A percentile compares a stretch with the other conserved stretches of the same genome.
Evolutionary conservation across 2,329 filamentous ascomycete genomes (phyloP).

Genomic region (Plenodomus lindquistii): DNA sequence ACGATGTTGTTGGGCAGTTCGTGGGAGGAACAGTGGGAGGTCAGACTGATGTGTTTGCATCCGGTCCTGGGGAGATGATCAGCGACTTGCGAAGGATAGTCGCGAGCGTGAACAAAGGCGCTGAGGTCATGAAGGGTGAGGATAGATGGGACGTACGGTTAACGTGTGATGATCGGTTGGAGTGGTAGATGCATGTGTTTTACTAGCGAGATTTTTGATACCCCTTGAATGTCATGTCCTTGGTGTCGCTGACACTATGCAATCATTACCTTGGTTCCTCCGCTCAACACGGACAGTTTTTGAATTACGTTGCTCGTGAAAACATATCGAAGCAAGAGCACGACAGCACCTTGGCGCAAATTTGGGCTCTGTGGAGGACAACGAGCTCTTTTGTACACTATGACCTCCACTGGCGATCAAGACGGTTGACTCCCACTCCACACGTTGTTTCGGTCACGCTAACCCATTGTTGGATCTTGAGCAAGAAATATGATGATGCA

Average conservation of each 20-base stretch:
- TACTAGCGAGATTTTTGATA: conserved; percentile 21
- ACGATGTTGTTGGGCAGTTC: conserved; percentile 26
- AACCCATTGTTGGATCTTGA: too few relatives aligned
- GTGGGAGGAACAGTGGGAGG: conserved; percentile 27
- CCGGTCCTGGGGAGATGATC: conserved; percentile 38
- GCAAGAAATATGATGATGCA: conserved; percentile 67
- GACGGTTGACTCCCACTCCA: too few relatives aligned
- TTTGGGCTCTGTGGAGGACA: too few relatives aligned
- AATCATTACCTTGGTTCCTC: too few relatives aligned
- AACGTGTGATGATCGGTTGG: conserved; percentile 38
- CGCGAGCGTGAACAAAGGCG: conserved; percentile 35
- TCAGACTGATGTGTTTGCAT: conserved; percentile 37
- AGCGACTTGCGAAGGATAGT: conserved; percentile 38
- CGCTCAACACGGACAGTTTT: too few relatives aligned
- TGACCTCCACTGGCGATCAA: too few relatives aligned
- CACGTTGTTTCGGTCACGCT: too few relatives aligned
- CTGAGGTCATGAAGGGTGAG: conserved; percentile 38
- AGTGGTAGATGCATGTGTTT: conserved; percentile 25
- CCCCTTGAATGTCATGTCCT: conserved; percentile 9
- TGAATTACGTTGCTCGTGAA: too few relatives aligned
- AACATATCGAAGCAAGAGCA: too few relatives aligned
- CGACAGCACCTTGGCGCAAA: too few relatives aligned
- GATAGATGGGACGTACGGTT: conserved; percentile 36
- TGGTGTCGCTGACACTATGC: too few relatives aligned
- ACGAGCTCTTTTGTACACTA: too few relatives aligned